Base-by-base conservation (phyloP, 2,329 filamentous ascomycete species). In the Karstenula rhodostoma region DNA sequence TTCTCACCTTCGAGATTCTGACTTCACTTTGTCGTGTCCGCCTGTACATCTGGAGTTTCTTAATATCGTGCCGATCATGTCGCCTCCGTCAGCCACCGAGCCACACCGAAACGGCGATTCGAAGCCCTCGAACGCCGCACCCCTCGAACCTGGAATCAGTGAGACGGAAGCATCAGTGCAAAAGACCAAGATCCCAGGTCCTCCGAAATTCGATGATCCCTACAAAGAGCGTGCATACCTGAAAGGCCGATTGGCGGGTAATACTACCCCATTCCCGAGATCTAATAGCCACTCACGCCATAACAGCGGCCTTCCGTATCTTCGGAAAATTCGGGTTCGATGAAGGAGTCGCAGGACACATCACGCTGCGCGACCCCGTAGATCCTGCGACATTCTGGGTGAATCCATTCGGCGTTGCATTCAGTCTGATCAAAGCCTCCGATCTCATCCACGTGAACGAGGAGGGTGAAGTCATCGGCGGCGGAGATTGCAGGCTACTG, bases 371-470 rank as follows among this genome's bases (percentile, higher is more conserved):
- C 27, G 77, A 89, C 62, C 87, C 87, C 0, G 82, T 89, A 7
- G 83, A 87, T 42, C 84, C 85, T 0, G 74, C 79, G 5, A 85
- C 82, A 0, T 89, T 89, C 77, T 89, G 87, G 88, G 86, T 90
- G 4, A 90, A 90, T 65, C 88, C 88, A 0, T 88, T 90, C 58
- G 87, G 87, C 12, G 82, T 86, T 1, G 82, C 86, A 2, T 90
- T 89, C 76, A 85, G 84, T 6, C 78, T 87, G 56, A 85, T 91
- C 46, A 89, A 86, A 58, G 82, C 84, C 0, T 88, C 86, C 0
- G 88, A 91, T 64, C 81, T 92, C n/a, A 90, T 91, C 56, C 85
- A 84, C 17, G 88, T 91, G 1, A 82, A 89, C 66, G 81, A 86
- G 53, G 73, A 83, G 0, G 89, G 89, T 1, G 78, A 86, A 25